These are phyloP conservation scores for Quercus gilva DNA, from an alignment of 306 rosid species.

Conservation along the genomic window DNA sequence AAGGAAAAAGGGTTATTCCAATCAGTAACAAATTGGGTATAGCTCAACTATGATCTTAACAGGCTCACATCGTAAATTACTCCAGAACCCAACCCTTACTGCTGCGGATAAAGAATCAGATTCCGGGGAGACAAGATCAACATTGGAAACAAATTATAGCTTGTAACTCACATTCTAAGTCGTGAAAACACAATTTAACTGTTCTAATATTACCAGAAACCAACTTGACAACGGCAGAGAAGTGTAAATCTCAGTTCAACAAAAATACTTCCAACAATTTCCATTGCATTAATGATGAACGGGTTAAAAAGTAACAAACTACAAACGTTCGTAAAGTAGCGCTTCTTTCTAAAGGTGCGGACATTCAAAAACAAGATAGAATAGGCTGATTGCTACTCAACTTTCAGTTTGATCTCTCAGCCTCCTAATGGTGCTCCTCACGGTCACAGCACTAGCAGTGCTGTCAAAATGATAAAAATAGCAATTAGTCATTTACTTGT, in stretches of 20 bases:
- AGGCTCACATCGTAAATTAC: too few species aligned
- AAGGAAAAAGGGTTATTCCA: too few species aligned
- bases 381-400: constrained; percentile 23
- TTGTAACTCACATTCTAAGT: not conserved
- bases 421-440: constrained; percentile 78
- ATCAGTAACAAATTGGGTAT: too few species aligned
- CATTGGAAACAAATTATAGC: not conserved
- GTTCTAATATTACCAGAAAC: not conserved
- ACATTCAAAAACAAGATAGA: not conserved
- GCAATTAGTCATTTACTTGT: not conserved
- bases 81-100: too few species aligned
- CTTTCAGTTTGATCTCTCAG: constrained; percentile 83
- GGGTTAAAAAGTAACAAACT: not conserved
- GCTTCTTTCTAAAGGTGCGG: not conserved
- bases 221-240: not conserved
- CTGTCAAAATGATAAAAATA: constrained; percentile 36
- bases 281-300: not conserved
- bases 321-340: not conserved
- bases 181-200: not conserved
- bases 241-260: not conserved
- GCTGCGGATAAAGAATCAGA: not conserved
- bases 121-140: not conserved
- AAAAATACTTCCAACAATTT: not conserved
- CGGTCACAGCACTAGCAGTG: constrained; percentile 86
- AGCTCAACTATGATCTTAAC: too few species aligned